Evolutionary conservation across 768 basidiomycete genomes (phyloP), one percentile per base, ranked within the genome.

Genomic region (Stropharia rugosoannulata): DNA sequence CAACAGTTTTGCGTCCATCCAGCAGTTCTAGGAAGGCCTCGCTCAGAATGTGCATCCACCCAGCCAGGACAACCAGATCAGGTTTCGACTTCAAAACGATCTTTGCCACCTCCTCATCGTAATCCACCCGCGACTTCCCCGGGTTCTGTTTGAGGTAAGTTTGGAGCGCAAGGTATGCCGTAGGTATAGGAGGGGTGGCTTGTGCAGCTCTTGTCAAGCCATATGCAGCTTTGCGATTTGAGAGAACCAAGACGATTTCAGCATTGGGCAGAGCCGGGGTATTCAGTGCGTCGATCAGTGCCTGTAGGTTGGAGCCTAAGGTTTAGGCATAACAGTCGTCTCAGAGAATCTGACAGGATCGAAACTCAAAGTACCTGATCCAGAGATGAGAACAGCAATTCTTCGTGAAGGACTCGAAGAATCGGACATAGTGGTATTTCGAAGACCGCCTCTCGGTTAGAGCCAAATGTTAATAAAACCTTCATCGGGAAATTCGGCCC

Each of bases 21-120:
- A 92, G 68, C 32, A 84, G 76, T 16, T 91, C 82, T 56, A 98
- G 70, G 70, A 98, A 98, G 0, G 74, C 75, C 50, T 91, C 87
- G 55, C 87, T 85, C 56, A 98, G 80, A 64, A 98, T 92, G 65
- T 98, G 95, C 96, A 99, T 98, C 93, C 94, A 99, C 0, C 97
- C 97, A 0, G 96, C 97, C n/a, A 98, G 79, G 6, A 98, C 90
- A 46, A 98, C 82, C 22, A 96, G 68, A 70, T 98, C 92, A 0
- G 96, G 96, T 32, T 74, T 71, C 16, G 76, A 81, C 22, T 71
- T 66, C 5, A 89, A 64, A 3, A 93, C 84, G 50, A 84, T 79
- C 32, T 80, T 73, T 7, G 92, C 93, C 1, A 95, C 80, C 66
- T 92, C 90, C 2, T 75, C 72, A 66, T 96, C 96, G 71, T 97